Evolutionary conservation across 495 filamentous ascomycete genomes (phyloP).

Genomic region (Choiromyces venosus): DNA sequence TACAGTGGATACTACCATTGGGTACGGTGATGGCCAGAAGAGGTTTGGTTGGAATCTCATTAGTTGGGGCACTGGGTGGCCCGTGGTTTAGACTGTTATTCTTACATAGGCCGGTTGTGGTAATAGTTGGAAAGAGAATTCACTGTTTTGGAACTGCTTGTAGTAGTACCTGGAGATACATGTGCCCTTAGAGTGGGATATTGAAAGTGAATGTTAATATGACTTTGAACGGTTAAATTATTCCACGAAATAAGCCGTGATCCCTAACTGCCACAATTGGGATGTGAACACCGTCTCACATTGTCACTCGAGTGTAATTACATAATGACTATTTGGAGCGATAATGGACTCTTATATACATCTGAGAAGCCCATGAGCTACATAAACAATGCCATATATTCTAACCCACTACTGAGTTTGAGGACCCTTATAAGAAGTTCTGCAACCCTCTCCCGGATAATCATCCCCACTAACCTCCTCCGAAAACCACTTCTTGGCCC

Average conservation of each 20-base stretch:
- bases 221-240: neutral
- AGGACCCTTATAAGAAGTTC: neutral
- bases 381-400: neutral
- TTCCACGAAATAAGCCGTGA: neutral
- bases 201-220: neutral
- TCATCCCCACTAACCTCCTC: neutral
- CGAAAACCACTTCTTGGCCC: neutral
- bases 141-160: neutral
- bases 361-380: too few relatives aligned
- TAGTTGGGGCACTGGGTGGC: conserved; percentile 63
- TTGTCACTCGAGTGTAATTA: neutral
- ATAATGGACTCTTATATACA: too few relatives aligned
- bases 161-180: neutral
- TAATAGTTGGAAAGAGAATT: neutral
- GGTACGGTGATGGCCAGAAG: conserved; percentile 60
- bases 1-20: conserved; percentile 55
- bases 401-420: neutral
- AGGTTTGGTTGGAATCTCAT: conserved; percentile 65
- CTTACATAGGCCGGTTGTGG: neutral
- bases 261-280: neutral
- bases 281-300: neutral
- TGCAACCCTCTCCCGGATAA: neutral
- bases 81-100: conserved; percentile 42
- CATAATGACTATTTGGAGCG: too few relatives aligned
- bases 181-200: neutral